Evolutionary conservation across 139 green algal genomes (phyloP), one percentile per base, ranked within the genome.

Genomic region (Chlorella sp.): DNA sequence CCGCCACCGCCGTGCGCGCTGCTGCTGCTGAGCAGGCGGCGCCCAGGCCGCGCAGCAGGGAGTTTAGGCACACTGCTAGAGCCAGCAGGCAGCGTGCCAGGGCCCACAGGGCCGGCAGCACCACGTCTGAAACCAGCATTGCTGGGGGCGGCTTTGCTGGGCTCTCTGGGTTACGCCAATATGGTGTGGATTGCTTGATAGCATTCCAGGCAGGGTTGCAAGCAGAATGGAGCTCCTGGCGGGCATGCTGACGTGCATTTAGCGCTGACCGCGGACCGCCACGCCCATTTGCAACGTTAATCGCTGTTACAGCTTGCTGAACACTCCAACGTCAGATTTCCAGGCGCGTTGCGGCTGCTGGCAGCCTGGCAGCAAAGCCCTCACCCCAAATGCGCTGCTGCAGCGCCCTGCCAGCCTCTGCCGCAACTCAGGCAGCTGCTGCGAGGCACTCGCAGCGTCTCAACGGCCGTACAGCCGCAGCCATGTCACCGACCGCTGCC

Each of bases 71-170:
- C 11, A 85, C 69, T 13, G 70, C 5, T 16, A 70, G 1, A 2
- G 14, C 38, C 13, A 85, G 34, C 6, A 58, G 2, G 9, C 13
- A 48, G 30, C 79, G 60, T 6, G n/a, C 30, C 16, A 41, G 34
- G 51, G 36, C 68, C 28, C 70, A 72, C 28, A 80, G 69, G 16
- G 20, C 67, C 34, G 44, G 32, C 16, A 54, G n/a, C 32, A 84
- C 3, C n/a, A 77, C n/a, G 65, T 68, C 80, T 54, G 67, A 51
- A 40, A 77, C 44, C 34, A 77, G 65, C 78, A 84, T 56, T 40
- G 48, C 26, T 20, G 43, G 51, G 17, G 28, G n/a, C 6, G 8
- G 38, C 7, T 3, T 11, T 41, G n/a, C 38, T 13, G 69, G 69
- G 19, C 19, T 30, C 8, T 32, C 6, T 51, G 6, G 6, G 22